A percentile compares a stretch with the other conserved stretches of the same genome.
Conservation (phyloP, 2,329 filamentous ascomycete genomes). For the Teratosphaeria nubilosa region DNA sequence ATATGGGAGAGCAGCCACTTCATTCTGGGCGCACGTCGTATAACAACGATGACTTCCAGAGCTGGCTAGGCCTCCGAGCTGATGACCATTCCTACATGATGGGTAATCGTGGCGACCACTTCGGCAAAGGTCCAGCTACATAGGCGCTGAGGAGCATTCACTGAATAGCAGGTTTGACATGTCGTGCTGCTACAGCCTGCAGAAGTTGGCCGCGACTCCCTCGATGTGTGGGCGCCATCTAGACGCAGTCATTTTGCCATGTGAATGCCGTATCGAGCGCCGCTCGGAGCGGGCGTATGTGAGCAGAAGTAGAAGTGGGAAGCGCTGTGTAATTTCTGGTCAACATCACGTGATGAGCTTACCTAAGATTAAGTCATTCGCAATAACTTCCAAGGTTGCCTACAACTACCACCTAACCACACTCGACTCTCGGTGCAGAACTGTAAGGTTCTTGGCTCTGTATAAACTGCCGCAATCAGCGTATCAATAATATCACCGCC, state of each 20-base stretch:
- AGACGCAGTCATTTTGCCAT: neutral
- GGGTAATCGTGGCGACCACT: neutral
- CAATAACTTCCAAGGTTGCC: neutral
- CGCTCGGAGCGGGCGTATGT: neutral
- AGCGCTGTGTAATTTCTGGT: neutral
- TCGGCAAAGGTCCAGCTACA: neutral
- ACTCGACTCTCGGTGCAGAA: neutral
- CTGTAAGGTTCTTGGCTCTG: neutral
- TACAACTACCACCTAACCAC: neutral
- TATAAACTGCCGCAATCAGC: neutral
- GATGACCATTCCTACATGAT: neutral
- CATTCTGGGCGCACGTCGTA: neutral
- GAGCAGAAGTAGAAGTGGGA: neutral
- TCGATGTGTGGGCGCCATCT: neutral
- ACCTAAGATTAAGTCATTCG: neutral
- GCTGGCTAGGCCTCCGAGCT: neutral
- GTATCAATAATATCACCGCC: constrained; percentile 7
- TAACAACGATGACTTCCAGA: neutral
- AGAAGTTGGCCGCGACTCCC: neutral
- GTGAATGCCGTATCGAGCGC: neutral
- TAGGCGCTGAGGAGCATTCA: neutral
- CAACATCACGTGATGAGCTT: neutral
- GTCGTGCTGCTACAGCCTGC: neutral
- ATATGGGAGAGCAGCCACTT: neutral
- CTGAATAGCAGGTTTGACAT: neutral